Evolutionary conservation across 768 basidiomycete species (phyloP).

Genomic region (Lactarius hatsudake): DNA sequence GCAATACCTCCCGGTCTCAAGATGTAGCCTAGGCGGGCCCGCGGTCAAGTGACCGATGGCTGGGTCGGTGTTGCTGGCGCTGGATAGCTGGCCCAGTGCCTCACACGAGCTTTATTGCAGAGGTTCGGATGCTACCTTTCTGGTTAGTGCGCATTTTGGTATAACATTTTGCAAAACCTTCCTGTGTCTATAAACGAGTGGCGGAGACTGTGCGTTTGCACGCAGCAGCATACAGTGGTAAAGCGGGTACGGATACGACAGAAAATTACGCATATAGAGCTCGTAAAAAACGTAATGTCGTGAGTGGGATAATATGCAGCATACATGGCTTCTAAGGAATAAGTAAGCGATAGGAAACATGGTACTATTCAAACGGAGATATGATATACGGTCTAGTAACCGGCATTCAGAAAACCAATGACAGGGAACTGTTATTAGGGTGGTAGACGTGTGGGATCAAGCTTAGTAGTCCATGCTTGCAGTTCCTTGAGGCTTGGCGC

Average conservation of each 20-base stretch:
- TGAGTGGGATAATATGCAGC: conserved; percentile 21
- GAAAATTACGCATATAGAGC: background rate
- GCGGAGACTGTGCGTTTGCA: background rate
- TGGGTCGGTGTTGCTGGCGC: background rate
- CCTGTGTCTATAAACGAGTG: background rate
- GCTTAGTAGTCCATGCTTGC: conserved; percentile 77
- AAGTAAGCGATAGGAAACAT: conserved; percentile 28
- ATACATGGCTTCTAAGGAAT: conserved; percentile 27
- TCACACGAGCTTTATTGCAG: background rate
- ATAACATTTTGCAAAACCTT: background rate
- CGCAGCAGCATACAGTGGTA: background rate
- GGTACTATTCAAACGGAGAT: conserved; percentile 22
- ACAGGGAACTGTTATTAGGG: conserved; percentile 18
- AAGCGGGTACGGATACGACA: conserved; percentile 6
- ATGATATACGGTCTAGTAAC: conserved; percentile 23
- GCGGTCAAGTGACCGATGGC: background rate
- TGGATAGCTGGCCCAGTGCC: background rate
- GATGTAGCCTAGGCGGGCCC: background rate
- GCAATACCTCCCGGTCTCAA: too few species aligned
- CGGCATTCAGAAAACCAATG: conserved; percentile 7
- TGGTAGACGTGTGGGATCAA: conserved; percentile 69
- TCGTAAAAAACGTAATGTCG: conserved; percentile 23
- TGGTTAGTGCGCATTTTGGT: background rate
- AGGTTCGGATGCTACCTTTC: background rate
- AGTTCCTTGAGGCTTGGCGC: conserved; percentile 81